Evolutionary conservation across 1,284 basidiomycete genomes (phyloP).

Genomic region (Austroboletus rostrupii): DNA sequence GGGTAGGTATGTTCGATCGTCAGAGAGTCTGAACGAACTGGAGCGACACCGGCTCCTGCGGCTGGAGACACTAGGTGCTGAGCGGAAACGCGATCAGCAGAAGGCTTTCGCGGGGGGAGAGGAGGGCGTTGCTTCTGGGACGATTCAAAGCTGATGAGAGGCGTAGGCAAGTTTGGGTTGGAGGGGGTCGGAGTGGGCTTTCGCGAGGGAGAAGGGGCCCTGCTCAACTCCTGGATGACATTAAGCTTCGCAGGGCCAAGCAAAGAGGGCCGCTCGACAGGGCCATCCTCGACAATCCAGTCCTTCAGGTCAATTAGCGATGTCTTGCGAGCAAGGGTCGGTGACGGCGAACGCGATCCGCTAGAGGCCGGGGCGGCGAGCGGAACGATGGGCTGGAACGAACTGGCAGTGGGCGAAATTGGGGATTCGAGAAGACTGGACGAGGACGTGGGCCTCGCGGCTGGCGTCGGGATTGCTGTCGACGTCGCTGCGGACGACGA

Average conservation of each 20-base stretch:
- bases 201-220: constrained; percentile 20
- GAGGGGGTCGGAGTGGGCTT: constrained; percentile 3
- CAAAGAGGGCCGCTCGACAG: constrained; percentile 27
- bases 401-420: constrained; percentile 40
- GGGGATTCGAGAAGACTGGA: constrained; percentile 42
- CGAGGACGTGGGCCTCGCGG: background rate
- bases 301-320: constrained; percentile 71
- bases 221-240: constrained; percentile 24
- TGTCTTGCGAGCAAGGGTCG: constrained; percentile 50
- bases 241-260: constrained; percentile 20
- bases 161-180: constrained; percentile 25
- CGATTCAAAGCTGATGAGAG: constrained; percentile 57
- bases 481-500: constrained; percentile 14
- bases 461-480: background rate
- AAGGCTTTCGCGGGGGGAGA: constrained; percentile 63
- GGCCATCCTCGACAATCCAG: constrained; percentile 68
- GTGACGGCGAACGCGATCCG: constrained; percentile 49
- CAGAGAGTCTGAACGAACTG: constrained; percentile 41
- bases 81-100: constrained; percentile 38
- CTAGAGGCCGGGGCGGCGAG: constrained; percentile 27
- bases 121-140: constrained; percentile 45
- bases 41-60: constrained; percentile 21
- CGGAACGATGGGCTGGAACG: constrained; percentile 33
- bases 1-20: constrained; percentile 58
- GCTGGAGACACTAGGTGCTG: constrained; percentile 20